phyloP scores from a whole-genome alignment of 1,284 basidiomycete genomes.

The Melampsora abietis-canadensis region DNA sequence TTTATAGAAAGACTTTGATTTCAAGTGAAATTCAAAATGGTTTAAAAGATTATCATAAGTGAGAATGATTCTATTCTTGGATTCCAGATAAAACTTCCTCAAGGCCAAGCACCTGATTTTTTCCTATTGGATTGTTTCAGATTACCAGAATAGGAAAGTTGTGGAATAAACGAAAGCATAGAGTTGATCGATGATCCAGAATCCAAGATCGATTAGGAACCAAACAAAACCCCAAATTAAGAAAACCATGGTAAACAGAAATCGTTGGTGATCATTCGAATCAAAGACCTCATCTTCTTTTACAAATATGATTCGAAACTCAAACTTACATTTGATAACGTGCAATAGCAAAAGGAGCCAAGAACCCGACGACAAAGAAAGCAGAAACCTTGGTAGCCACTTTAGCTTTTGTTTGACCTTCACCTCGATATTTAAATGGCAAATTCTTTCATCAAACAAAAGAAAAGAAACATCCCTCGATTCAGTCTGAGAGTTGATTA shows the following conservation, averaged over 20 bases:
- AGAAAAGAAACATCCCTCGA: not conserved
- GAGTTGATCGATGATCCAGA: too few relatives aligned
- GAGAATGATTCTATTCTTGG: too few relatives aligned
- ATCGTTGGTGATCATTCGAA: not conserved
- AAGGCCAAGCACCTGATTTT: conserved; percentile 42
- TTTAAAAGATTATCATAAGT: too few relatives aligned
- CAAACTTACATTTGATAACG: conserved; percentile 43
- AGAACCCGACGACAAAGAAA: conserved; percentile 43
- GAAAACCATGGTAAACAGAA: not conserved
- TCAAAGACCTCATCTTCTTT: not conserved
- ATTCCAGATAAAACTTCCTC: not conserved
- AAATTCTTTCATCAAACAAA: conserved; percentile 18
- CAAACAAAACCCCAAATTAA: not conserved
- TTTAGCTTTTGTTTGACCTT: conserved; percentile 18
- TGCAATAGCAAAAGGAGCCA: conserved; percentile 41
- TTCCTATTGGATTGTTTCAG: not conserved
- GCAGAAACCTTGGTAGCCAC: conserved; percentile 24
- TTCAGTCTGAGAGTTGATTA: not conserved
- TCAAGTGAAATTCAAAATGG: too few relatives aligned
- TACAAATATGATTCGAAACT: not conserved
- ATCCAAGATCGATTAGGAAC: too few relatives aligned
- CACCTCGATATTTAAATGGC: conserved; percentile 41
- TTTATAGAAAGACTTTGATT: too few relatives aligned
- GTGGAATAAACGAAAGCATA: not conserved
- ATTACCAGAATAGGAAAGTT: conserved; percentile 1